Conservation (phyloP, 345 rosid species). For the Streptanthus diversifolius region DNA sequence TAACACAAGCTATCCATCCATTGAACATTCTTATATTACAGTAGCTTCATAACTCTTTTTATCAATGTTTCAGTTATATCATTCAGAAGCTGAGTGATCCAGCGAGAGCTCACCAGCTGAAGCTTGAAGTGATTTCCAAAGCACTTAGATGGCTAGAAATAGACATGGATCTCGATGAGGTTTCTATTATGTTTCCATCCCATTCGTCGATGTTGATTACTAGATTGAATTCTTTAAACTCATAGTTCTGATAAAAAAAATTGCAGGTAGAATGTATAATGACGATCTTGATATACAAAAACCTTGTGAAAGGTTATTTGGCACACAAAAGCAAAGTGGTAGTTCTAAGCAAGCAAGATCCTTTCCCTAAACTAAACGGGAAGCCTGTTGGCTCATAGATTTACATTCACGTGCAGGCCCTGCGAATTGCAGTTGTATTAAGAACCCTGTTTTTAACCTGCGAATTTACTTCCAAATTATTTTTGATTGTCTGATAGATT, state of each 20-base stretch:
- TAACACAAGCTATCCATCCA: neutral
- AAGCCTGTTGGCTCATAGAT: slow-evolving; percentile 63
- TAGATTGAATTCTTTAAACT: neutral
- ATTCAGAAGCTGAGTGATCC: slow-evolving; percentile 79
- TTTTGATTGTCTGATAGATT: neutral
- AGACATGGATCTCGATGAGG: slow-evolving; percentile 95
- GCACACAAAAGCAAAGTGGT: slow-evolving; percentile 93
- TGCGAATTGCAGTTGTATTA: slow-evolving; percentile 12
- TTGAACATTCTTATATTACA: neutral
- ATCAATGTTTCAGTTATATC: slow-evolving; percentile 49
- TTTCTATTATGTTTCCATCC: slow-evolving; percentile 14
- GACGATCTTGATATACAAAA: slow-evolving; percentile 76
- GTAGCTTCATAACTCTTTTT: neutral
- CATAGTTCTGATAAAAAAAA: neutral
- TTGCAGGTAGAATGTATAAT: slow-evolving; percentile 85
- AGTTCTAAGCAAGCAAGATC: slow-evolving; percentile 92
- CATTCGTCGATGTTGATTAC: neutral
- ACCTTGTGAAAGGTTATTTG: slow-evolving; percentile 76
- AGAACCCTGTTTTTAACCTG: slow-evolving; percentile 1
- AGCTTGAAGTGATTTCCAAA: slow-evolving; percentile 79
- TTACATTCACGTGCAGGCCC: neutral
- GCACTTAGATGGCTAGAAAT: slow-evolving; percentile 84
- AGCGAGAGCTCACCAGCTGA: slow-evolving; percentile 86
- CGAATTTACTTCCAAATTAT: neutral
- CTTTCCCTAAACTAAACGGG: slow-evolving; percentile 76